Percentiles rank a stretch among this genome's conserved stretches.
These are phyloP conservation scores for Plantago major DNA, from an alignment of 257 asterid species.

Conservation along the genomic window DNA sequence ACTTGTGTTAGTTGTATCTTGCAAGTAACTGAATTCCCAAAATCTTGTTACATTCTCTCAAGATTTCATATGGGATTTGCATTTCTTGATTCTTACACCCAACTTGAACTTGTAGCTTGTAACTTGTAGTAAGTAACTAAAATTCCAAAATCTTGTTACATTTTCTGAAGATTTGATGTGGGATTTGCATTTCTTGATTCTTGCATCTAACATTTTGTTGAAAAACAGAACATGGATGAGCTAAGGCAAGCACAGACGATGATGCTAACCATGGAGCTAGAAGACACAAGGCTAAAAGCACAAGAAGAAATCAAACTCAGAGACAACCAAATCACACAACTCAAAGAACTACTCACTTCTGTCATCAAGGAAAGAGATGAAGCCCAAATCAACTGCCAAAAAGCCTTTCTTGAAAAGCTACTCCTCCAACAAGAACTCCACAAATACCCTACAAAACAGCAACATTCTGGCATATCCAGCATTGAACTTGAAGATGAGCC, in stretches of 20 bases:
- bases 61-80: too few species aligned
- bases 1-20: too few species aligned
- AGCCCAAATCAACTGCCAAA: constrained; percentile 59
- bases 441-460: constrained; percentile 28
- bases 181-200: neutral
- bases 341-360: constrained; percentile 37
- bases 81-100: too few species aligned
- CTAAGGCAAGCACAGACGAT: constrained; percentile 53
- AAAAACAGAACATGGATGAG: constrained; percentile 69
- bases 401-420: constrained; percentile 34
- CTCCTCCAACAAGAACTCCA: constrained; percentile 43
- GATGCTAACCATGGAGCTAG: constrained; percentile 58
- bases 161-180: too few species aligned
- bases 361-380: constrained; percentile 53
- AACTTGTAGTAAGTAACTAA: too few species aligned
- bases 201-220: neutral
- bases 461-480: constrained; percentile 54
- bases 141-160: too few species aligned
- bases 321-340: constrained; percentile 57
- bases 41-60: neutral
- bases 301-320: constrained; percentile 55
- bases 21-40: neutral
- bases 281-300: constrained; percentile 50
- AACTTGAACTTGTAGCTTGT: too few species aligned
- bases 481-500: constrained; percentile 42